These are phyloP conservation scores for Trichoderma endophyticum DNA, from an alignment of 2,329 filamentous ascomycete genomes.

Conservation along the genomic window DNA sequence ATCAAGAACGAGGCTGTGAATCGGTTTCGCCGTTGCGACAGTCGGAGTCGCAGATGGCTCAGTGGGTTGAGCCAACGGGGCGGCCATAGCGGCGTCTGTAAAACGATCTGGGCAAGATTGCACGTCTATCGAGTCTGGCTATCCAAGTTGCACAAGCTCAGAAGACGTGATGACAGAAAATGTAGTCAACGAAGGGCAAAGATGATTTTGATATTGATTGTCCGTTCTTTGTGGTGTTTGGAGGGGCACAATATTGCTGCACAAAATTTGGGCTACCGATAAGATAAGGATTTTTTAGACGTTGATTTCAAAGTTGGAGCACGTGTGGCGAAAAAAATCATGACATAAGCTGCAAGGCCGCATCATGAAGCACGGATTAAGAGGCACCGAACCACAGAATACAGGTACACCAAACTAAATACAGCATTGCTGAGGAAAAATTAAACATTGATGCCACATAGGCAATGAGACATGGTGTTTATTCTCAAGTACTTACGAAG, in stretches of 20 bases:
- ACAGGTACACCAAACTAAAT: neutral
- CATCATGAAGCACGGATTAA: neutral
- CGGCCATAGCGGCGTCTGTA: slow-evolving; percentile 23
- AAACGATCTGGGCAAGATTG: too few relatives aligned
- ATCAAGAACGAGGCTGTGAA: slow-evolving; percentile 84
- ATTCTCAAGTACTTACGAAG: neutral
- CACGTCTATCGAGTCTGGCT: neutral
- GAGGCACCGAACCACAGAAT: neutral
- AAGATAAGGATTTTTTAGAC: slow-evolving; percentile 18
- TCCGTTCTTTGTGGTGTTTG: neutral
- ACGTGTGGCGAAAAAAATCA: neutral
- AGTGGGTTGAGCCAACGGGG: slow-evolving; percentile 13
- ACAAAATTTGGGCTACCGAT: slow-evolving; percentile 18
- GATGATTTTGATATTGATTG: neutral
- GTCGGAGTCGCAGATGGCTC: slow-evolving; percentile 19
- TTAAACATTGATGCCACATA: neutral
- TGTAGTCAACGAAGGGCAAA: neutral
- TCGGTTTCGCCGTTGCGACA: slow-evolving; percentile 53
- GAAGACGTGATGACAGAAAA: neutral
- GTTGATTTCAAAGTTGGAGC: neutral
- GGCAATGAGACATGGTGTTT: neutral
- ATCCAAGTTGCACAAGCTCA: neutral
- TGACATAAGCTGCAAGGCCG: neutral
- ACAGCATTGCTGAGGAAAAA: neutral
- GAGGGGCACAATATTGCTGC: slow-evolving; percentile 19